Base-by-base conservation (phyloP, 345 rosid genomes). In the Citrus medica region DNA sequence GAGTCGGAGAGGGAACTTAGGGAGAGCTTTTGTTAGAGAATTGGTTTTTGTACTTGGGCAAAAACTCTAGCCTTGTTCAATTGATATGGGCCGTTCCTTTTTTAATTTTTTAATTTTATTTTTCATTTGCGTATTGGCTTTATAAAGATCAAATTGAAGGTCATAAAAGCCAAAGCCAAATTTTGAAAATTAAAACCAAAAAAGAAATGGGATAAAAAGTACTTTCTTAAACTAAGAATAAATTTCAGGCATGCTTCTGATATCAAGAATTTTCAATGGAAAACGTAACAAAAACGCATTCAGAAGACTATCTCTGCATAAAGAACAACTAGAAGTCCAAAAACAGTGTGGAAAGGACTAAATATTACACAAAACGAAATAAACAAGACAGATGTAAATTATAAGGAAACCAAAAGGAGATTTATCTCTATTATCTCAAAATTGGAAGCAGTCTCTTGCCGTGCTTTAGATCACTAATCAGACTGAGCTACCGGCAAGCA, bases 401-500 rank as follows among this genome's bases (percentile, higher is more conserved):
- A 16, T 12, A 60, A 53, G 63, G 19, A 62, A 79, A 71, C 69
- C 33, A 72, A 79, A 78, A 58, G 63, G 71, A 40, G 69, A 61
- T 75, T 46, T 46, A 68, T 73, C 69, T 76, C 62, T 68, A 71
- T 74, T 48, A 35, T 66, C 83, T 76, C 69, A 63, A 75, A 62
- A 48, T 56, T 32, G 46, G 32, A 62, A 13, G 75, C 40, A 9
- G 55, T 58, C 28, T 60, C 62, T 71, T 67, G 72, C 48, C 62
- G 66, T 51, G 75, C 48, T 71, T 61, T 56, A 71, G 53, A 78
- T 69, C 55, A 37, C 25, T 73, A 53, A 79, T 79, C 84, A 90
- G 55, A 42, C 72, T 58, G 84, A 81, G 37, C 77, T 60, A 72
- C 82, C 68, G 60, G 82, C 53, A 28, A 95, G 92, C 88, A 93